phyloP scores from a whole-genome alignment of 1,139 yeast genomes.

The Yamadazyma trypodendri region DNA sequence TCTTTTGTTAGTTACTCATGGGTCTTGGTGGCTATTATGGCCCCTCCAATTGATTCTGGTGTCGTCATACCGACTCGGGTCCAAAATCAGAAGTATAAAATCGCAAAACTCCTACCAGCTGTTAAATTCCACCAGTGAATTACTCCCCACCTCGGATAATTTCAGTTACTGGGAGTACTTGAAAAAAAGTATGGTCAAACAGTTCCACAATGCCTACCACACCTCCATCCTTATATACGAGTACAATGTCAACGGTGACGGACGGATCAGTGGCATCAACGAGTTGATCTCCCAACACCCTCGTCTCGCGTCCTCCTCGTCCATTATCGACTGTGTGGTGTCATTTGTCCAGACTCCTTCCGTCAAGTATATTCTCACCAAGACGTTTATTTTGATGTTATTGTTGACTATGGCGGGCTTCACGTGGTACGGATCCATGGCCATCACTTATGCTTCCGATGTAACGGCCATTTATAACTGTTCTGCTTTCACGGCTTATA shows the following conservation, averaged over 20 bases:
- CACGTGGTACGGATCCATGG: conserved; percentile 86
- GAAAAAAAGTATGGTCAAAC: conserved; percentile 44
- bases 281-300: conserved; percentile 39
- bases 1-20: conserved; percentile 69
- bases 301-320: conserved; percentile 39
- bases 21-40: conserved; percentile 76
- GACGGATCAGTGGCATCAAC: conserved; percentile 36
- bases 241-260: conserved; percentile 37
- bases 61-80: conserved; percentile 35
- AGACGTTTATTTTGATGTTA: conserved; percentile 47
- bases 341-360: conserved; percentile 46
- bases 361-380: conserved; percentile 44
- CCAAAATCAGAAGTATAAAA: conserved; percentile 5
- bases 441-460: conserved; percentile 78
- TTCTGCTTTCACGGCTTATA: conserved; percentile 83
- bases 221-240: conserved; percentile 51
- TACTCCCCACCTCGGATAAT: conserved; percentile 19
- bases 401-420: conserved; percentile 75
- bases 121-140: conserved; percentile 27
- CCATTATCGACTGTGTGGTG: conserved; percentile 33
- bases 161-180: conserved; percentile 30
- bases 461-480: conserved; percentile 90
- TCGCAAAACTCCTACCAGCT: conserved; percentile 23
- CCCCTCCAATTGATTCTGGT: conserved; percentile 62
- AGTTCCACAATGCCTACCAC: conserved; percentile 50